Conservation (phyloP, 2,329 filamentous ascomycete species). For the Diaporthe amygdali region DNA sequence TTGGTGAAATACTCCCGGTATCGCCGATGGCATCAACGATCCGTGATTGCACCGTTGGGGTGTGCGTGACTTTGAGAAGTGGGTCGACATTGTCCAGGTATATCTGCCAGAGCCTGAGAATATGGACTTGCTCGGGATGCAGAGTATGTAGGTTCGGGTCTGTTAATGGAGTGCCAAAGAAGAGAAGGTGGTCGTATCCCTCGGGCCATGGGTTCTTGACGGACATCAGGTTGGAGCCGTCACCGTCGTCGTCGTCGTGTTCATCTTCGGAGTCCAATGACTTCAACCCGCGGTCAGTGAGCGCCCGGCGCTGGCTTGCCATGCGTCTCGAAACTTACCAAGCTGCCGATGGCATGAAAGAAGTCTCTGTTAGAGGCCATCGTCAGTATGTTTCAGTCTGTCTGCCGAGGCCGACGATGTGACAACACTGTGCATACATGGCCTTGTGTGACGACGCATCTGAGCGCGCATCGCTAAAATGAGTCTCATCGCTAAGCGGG, state of each 20-base stretch:
- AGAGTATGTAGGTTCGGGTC: conserved; percentile 51
- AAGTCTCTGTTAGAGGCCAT: too few relatives aligned
- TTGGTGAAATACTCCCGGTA: conserved; percentile 41
- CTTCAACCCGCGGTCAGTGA: too few relatives aligned
- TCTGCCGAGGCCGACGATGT: too few relatives aligned
- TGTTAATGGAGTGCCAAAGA: conserved; percentile 54
- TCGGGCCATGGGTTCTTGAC: too few relatives aligned
- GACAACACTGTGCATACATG: too few relatives aligned
- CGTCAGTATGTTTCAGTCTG: too few relatives aligned
- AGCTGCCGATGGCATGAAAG: conserved; percentile 50
- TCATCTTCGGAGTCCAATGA: not conserved
- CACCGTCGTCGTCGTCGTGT: conserved; percentile 27
- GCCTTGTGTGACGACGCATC: too few relatives aligned
- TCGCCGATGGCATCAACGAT: conserved; percentile 56
- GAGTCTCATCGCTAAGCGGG: too few relatives aligned
- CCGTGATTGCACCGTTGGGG: conserved; percentile 55
- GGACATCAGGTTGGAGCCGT: conserved; percentile 27
- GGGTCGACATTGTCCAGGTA: conserved; percentile 65
- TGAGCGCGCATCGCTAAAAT: not conserved
- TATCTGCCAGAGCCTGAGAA: conserved; percentile 60
- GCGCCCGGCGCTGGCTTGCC: too few relatives aligned
- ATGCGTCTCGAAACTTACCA: conserved; percentile 43
- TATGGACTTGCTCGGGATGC: conserved; percentile 53
- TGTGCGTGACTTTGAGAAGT: conserved; percentile 63
- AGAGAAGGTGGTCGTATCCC: conserved; percentile 53